These are phyloP conservation scores for Fusarium sp. DNA, from an alignment of 2,329 filamentous ascomycete genomes.

Conservation along the genomic window DNA sequence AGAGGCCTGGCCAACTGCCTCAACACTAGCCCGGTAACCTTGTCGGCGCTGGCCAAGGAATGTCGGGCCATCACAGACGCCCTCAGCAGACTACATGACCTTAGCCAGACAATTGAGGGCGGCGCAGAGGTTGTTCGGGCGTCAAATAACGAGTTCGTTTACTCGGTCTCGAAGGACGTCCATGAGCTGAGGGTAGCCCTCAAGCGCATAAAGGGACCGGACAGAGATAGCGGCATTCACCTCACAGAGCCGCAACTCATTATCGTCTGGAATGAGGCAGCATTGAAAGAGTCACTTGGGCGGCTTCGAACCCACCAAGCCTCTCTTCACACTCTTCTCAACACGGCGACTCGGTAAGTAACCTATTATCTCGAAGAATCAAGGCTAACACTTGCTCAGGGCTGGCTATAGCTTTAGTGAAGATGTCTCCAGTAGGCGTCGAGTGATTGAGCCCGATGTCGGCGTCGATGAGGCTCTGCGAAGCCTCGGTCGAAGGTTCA, in stretches of 20 bases:
- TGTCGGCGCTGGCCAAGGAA: slow-evolving; percentile 40
- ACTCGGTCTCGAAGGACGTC: slow-evolving; percentile 41
- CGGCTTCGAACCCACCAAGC: slow-evolving; percentile 42
- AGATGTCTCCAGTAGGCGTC: slow-evolving; percentile 36
- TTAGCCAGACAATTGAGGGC: slow-evolving; percentile 34
- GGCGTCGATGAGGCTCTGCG: slow-evolving; percentile 40
- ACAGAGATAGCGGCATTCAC: slow-evolving; percentile 42
- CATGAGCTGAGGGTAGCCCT: slow-evolving; percentile 39
- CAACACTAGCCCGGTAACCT: slow-evolving; percentile 41
- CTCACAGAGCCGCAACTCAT: slow-evolving; percentile 41
- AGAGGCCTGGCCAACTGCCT: slow-evolving; percentile 40
- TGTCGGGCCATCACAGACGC: slow-evolving; percentile 41
- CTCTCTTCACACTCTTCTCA: slow-evolving; percentile 42
- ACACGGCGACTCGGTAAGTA: slow-evolving; percentile 39
- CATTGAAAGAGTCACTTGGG: slow-evolving; percentile 34
- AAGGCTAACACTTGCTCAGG: slow-evolving; percentile 20
- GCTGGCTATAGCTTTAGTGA: slow-evolving; percentile 36
- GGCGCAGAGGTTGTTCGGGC: slow-evolving; percentile 33
- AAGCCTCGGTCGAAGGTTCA: slow-evolving; percentile 38
- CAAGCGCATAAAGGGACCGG: slow-evolving; percentile 41
- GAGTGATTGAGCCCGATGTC: slow-evolving; percentile 42
- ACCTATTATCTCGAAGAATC: neutral
- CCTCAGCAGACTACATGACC: slow-evolving; percentile 41
- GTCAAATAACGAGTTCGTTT: slow-evolving; percentile 40
- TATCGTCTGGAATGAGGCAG: slow-evolving; percentile 43